Percentiles rank a stretch among this genome's conserved stretches.
Conservation (phyloP, 371 early-diverging fungal genomes). For the Mucor irregularis region DNA sequence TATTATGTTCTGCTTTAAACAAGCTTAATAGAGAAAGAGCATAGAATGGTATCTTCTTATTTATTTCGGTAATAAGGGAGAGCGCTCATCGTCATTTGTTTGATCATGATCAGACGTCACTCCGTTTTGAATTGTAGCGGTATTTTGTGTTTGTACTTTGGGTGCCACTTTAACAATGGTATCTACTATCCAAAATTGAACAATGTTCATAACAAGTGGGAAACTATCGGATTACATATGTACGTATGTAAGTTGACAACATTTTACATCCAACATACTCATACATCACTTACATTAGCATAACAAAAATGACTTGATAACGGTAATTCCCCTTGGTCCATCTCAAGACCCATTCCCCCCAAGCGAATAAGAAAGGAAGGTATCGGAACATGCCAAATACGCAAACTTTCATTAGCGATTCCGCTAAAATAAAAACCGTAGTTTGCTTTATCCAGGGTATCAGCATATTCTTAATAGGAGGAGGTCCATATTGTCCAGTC, state of each 20-base stretch:
- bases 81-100: conserved; percentile 13
- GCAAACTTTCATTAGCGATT: conserved; percentile 42
- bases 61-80: conserved; percentile 20
- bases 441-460: conserved; percentile 46
- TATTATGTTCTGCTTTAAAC: no score
- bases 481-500: conserved; percentile 43
- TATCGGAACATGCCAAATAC: conserved; percentile 36
- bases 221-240: conserved; percentile 26
- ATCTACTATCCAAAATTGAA: conserved; percentile 71
- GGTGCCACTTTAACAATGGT: conserved; percentile 57
- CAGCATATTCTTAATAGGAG: conserved; percentile 32
- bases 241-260: neutral
- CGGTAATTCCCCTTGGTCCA: conserved; percentile 45
- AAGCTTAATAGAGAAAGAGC: no score
- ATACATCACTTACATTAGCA: conserved; percentile 43
- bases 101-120: neutral
- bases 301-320: conserved; percentile 51
- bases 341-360: conserved; percentile 42
- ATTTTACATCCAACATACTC: no score
- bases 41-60: no score
- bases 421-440: conserved; percentile 33
- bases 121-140: neutral
- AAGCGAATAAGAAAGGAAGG: conserved; percentile 33
- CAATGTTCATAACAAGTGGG: conserved; percentile 64
- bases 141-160: neutral